Percentiles rank a stretch among this genome's conserved stretches.
phyloP scores from a whole-genome alignment of 306 rosid species.

The Lablab purpureus region DNA sequence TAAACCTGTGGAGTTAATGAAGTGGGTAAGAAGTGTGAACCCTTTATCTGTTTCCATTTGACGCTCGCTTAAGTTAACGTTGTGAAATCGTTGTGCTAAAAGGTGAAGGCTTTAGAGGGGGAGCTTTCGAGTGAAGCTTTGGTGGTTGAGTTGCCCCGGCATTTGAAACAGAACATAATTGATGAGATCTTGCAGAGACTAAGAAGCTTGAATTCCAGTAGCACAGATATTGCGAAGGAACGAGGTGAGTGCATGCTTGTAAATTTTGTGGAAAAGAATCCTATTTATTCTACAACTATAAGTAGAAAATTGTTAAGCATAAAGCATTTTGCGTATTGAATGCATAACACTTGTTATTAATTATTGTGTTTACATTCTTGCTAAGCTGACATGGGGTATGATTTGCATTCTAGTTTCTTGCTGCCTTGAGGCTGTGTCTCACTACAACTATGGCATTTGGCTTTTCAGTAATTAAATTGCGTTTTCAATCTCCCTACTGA shows the following conservation, averaged over 20 bases:
- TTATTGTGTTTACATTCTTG: neutral
- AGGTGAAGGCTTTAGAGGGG: slow-evolving; percentile 75
- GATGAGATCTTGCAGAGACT: slow-evolving; percentile 71
- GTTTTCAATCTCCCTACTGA: neutral
- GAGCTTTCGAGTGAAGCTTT: slow-evolving; percentile 55
- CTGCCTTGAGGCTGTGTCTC: neutral
- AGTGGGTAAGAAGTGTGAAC: slow-evolving; percentile 64
- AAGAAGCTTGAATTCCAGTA: slow-evolving; percentile 61
- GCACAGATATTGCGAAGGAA: slow-evolving; percentile 57
- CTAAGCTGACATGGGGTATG: neutral
- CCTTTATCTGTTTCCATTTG: neutral
- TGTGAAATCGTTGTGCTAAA: slow-evolving; percentile 33
- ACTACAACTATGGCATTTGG: neutral
- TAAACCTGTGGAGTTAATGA: slow-evolving; percentile 71
- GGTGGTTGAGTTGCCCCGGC: slow-evolving; percentile 61
- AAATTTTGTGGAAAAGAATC: neutral
- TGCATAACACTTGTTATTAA: neutral
- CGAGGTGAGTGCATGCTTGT: slow-evolving; percentile 61
- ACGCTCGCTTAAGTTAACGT: slow-evolving; percentile 35
- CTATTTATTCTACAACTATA: neutral
- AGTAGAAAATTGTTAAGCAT: neutral
- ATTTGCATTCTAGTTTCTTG: slow-evolving; percentile 7
- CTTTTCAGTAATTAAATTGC: neutral
- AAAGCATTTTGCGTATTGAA: neutral
- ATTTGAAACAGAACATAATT: slow-evolving; percentile 69